These are phyloP conservation scores for Daldinia caldariorum DNA, from an alignment of 495 filamentous ascomycete genomes.

Conservation along the genomic window DNA sequence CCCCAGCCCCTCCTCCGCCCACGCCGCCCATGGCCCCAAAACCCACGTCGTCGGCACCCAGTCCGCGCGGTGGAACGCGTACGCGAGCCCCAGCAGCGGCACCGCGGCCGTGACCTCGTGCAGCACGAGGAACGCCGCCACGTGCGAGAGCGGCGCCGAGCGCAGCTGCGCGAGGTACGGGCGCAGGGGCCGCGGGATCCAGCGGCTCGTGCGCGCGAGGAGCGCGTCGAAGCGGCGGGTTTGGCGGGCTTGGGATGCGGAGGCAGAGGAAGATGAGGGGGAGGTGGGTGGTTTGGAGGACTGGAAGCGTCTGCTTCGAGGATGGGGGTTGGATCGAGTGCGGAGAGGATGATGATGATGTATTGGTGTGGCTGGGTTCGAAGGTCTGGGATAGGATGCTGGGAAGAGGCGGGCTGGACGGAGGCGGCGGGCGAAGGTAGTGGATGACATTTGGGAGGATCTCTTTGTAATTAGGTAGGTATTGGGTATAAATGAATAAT, in stretches of 20 bases:
- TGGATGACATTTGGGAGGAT: neutral
- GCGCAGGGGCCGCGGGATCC: conserved; percentile 67
- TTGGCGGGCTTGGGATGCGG: conserved; percentile 25
- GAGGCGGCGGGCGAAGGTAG: conserved; percentile 5
- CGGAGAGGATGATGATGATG: neutral
- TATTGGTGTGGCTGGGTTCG: neutral
- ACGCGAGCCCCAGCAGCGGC: conserved; percentile 79
- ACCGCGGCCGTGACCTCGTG: conserved; percentile 91
- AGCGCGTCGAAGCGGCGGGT: conserved; percentile 33
- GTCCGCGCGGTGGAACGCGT: conserved; percentile 76
- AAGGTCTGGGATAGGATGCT: neutral
- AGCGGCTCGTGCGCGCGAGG: conserved; percentile 60
- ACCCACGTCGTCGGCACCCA: conserved; percentile 67
- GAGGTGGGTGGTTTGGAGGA: conserved; percentile 28
- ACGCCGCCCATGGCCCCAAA: conserved; percentile 51
- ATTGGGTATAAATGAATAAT: neutral
- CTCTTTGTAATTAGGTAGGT: neutral
- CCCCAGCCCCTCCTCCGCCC: conserved; percentile 56
- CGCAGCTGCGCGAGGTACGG: conserved; percentile 72
- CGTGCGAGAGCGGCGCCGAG: conserved; percentile 80
- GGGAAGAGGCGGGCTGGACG: conserved; percentile 11
- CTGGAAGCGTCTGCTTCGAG: conserved; percentile 34
- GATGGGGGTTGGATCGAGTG: neutral
- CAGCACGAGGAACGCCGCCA: conserved; percentile 85
- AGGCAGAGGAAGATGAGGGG: neutral